Evolutionary conservation across 139 green algal genomes (phyloP).

Genomic region (Auxenochlorella pyrenoidosa): DNA sequence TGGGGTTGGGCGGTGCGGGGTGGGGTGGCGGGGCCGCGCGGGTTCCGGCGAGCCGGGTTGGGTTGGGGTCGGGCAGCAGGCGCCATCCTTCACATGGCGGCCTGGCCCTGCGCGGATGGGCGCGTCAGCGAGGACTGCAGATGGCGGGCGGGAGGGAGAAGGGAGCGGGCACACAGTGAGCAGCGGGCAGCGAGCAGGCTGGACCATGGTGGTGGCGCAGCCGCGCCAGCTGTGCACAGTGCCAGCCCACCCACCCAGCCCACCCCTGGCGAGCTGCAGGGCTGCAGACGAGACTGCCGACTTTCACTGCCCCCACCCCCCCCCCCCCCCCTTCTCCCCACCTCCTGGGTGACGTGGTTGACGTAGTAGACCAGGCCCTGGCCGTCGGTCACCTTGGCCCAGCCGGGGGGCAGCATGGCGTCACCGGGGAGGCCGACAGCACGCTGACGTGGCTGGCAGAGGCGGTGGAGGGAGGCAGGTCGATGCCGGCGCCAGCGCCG

Average conservation of each 20-base stretch:
- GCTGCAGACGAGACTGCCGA: too few species aligned
- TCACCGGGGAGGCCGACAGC: neutral
- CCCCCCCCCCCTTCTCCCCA: neutral
- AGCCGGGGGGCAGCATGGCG: conserved; percentile 29
- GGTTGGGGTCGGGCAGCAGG: neutral
- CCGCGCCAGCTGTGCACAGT: neutral
- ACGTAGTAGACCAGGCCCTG: conserved; percentile 37
- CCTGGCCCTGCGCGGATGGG: conserved; percentile 26
- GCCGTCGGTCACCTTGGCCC: conserved; percentile 32
- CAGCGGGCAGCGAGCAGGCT: neutral
- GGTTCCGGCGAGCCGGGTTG: neutral
- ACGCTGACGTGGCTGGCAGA: conserved; percentile 1
- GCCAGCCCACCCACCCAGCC: too few species aligned
- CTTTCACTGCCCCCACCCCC: neutral
- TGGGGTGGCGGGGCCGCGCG: neutral
- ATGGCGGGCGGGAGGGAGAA: neutral
- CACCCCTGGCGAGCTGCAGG: too few species aligned
- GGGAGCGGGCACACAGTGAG: neutral
- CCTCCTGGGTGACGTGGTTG: conserved; percentile 32
- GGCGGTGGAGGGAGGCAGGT: neutral
- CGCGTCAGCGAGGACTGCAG: conserved; percentile 31
- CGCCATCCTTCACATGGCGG: conserved; percentile 13
- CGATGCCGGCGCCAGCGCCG: neutral
- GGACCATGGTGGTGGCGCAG: neutral
- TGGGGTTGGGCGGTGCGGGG: neutral